Evolutionary conservation across 2,329 filamentous ascomycete species (phyloP).

Genomic region (Phialemoniopsis sp.): DNA sequence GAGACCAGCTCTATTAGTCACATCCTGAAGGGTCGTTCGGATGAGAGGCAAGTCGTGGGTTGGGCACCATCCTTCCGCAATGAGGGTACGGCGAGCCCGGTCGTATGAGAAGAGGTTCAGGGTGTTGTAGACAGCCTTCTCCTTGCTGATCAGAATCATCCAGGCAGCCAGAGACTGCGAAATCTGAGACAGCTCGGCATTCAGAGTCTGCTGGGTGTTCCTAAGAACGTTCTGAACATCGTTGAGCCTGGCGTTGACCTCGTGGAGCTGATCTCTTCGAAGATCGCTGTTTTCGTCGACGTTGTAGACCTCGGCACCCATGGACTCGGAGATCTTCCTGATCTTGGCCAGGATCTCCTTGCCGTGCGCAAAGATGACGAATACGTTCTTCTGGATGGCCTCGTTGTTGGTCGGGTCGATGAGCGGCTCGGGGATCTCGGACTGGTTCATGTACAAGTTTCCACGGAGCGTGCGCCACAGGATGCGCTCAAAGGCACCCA

Average conservation of each 20-base stretch:
- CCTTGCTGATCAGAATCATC: slow-evolving; percentile 97
- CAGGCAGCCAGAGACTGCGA: slow-evolving; percentile 88
- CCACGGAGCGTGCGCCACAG: slow-evolving; percentile 95
- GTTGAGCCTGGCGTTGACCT: slow-evolving; percentile 89
- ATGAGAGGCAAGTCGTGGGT: slow-evolving; percentile 86
- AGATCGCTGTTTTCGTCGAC: slow-evolving; percentile 98
- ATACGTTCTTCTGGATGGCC: slow-evolving; percentile 92
- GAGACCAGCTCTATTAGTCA: slow-evolving; percentile 90
- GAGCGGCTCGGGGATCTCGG: slow-evolving; percentile 91
- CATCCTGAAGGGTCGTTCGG: slow-evolving; percentile 90
- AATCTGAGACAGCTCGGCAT: slow-evolving; percentile 91
- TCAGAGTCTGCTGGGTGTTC: slow-evolving; percentile 92
- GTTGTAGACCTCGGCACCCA: slow-evolving; percentile 92
- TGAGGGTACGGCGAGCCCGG: slow-evolving; percentile 88
- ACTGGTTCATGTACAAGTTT: slow-evolving; percentile 99
- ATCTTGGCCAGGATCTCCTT: slow-evolving; percentile 99
- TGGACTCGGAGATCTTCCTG: slow-evolving; percentile 95
- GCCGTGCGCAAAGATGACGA: slow-evolving; percentile 98
- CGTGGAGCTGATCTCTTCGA: slow-evolving; percentile 90
- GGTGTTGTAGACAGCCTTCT: slow-evolving; percentile 95
- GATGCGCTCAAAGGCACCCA: slow-evolving; percentile 94
- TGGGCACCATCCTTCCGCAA: slow-evolving; percentile 96
- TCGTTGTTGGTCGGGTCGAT: slow-evolving; percentile 92
- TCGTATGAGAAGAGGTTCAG: slow-evolving; percentile 97
- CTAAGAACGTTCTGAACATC: slow-evolving; percentile 89